Evolutionary conservation across 2,329 filamentous ascomycete species (phyloP).

Genomic region (Paraphoma chrysanthemicola): DNA sequence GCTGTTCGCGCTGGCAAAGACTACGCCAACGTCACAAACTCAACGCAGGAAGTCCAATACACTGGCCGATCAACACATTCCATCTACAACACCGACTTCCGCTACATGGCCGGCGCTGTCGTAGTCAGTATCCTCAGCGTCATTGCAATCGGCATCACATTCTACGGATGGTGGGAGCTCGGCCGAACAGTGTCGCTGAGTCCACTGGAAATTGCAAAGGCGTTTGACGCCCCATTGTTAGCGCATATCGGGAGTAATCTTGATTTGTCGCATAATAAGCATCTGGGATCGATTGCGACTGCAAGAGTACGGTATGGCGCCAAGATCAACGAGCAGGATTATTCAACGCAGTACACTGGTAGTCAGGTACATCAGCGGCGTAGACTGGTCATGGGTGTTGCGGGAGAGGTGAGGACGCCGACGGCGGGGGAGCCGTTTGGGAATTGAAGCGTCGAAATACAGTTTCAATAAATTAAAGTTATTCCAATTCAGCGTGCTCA

Average conservation of each 20-base stretch:
- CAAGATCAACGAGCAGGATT: neutral
- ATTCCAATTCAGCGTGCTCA: neutral
- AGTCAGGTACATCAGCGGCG: neutral
- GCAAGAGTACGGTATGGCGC: constrained; percentile 1
- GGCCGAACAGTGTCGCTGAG: constrained; percentile 1
- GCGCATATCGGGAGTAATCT: constrained; percentile 3
- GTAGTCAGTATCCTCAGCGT: constrained; percentile 1
- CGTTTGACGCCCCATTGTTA: constrained; percentile 5
- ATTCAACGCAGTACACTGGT: neutral
- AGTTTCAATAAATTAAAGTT: neutral
- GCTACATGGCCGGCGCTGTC: neutral
- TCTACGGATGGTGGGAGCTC: constrained; percentile 6
- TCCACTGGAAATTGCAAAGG: constrained; percentile 8
- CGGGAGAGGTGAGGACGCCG: neutral
- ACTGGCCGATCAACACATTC: neutral
- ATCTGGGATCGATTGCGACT: neutral
- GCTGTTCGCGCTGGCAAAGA: constrained; percentile 4
- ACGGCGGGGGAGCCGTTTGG: neutral
- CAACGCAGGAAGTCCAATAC: neutral
- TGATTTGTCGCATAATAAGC: neutral
- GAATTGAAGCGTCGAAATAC: neutral
- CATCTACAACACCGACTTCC: constrained; percentile 3
- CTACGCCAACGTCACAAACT: neutral
- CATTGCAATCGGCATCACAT: neutral
- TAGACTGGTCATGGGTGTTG: constrained; percentile 1